Percentiles rank a stretch among this genome's conserved stretches.
Evolutionary conservation across 2,329 filamentous ascomycete genomes (phyloP).

Genomic region (Septoria linicola): DNA sequence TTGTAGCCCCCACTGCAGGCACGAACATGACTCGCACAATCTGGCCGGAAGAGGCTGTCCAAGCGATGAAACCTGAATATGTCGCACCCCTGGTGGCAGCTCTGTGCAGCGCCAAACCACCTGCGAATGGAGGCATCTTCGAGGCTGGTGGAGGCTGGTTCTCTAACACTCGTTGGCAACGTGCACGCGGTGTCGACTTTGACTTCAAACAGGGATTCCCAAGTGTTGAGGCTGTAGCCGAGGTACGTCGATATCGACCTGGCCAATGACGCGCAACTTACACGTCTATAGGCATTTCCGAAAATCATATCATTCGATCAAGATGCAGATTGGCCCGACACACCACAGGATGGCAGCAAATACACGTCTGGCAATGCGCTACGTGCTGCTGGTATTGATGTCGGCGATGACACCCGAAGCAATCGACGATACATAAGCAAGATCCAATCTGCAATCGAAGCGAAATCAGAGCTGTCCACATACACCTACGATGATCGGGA

Average conservation of each 20-base stretch:
- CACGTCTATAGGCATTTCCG: constrained; percentile 58
- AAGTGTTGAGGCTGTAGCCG: constrained; percentile 23
- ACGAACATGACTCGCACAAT: constrained; percentile 92
- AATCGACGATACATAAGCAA: constrained; percentile 58
- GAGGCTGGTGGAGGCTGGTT: constrained; percentile 94
- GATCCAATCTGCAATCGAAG: constrained; percentile 65
- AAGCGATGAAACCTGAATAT: constrained; percentile 97
- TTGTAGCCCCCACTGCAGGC: constrained; percentile 92
- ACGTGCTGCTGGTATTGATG: constrained; percentile 59
- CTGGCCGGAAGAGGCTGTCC: constrained; percentile 90
- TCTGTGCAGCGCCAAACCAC: constrained; percentile 78
- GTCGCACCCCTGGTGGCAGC: constrained; percentile 88
- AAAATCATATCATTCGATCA: constrained; percentile 82
- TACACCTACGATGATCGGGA: constrained; percentile 77
- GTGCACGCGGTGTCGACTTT: constrained; percentile 83
- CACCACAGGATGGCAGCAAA: constrained; percentile 70
- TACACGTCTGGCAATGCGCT: constrained; percentile 45
- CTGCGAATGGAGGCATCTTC: constrained; percentile 79
- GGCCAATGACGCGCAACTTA: neutral
- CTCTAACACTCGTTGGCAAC: constrained; percentile 88
- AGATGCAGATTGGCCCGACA: constrained; percentile 79
- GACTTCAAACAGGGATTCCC: constrained; percentile 22
- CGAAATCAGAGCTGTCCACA: constrained; percentile 44
- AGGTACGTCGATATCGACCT: neutral
- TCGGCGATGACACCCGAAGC: constrained; percentile 32